A percentile compares a stretch with the other conserved stretches of the same genome.
Evolutionary conservation across 805 yeast genomes (phyloP).

Genomic region (Jamesozyma gamospora): DNA sequence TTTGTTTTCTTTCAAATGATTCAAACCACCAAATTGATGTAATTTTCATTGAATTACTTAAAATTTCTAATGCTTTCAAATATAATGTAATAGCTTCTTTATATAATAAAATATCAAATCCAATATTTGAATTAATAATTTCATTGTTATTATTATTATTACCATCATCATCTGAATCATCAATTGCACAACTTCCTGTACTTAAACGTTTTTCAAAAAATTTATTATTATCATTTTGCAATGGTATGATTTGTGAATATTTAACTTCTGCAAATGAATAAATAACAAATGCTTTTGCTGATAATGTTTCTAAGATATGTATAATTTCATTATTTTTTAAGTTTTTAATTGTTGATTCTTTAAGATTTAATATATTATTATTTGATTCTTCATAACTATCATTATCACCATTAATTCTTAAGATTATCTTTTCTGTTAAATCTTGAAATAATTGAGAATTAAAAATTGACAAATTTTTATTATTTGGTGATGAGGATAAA

Average conservation of each 20-base stretch:
- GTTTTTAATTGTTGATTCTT: conserved; percentile 9
- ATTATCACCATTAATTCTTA: conserved; percentile 17
- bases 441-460: conserved; percentile 24
- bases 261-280: conserved; percentile 85
- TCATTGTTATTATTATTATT: not conserved
- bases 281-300: conserved; percentile 87
- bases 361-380: conserved; percentile 2
- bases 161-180: conserved; percentile 27
- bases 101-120: conserved; percentile 32
- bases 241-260: conserved; percentile 71
- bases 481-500: conserved; percentile 19
- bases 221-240: not conserved
- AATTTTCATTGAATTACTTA: conserved; percentile 76
- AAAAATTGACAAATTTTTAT: conserved; percentile 11
- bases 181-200: conserved; percentile 29
- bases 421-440: conserved; percentile 25
- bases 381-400: not conserved
- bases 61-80: conserved; percentile 69
- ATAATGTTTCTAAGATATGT: conserved; percentile 53
- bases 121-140: not conserved
- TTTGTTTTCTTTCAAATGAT: conserved; percentile 29
- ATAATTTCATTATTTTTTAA: conserved; percentile 24
- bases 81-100: conserved; percentile 83
- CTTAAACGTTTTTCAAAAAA: conserved; percentile 12
- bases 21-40: conserved; percentile 88